Evolutionary conservation across 1,284 basidiomycete genomes (phyloP), one percentile per base, ranked within the genome.

Genomic region (Rhizoctonia solani): DNA sequence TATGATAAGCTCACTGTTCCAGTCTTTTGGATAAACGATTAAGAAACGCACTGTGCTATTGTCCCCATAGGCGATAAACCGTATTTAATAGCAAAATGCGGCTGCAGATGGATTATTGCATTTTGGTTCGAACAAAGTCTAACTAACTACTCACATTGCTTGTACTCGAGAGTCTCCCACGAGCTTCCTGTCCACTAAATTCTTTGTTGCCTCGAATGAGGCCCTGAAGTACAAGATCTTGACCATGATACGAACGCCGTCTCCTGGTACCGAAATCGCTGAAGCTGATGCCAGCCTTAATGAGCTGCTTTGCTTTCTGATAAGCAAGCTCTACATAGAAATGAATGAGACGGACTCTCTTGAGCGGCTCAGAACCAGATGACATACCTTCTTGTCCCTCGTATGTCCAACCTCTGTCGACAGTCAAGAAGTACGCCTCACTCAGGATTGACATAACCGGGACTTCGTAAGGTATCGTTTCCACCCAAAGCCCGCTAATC

Each of bases 391-490:
- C 81, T 78, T 97, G 93, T 0, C 87, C 87, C 8, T 90, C 85
- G 69, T 93, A 86, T 66, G 79, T 83, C 97, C 96, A 99, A 72
- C 93, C 87, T 0, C 81, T 89, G 72, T 88, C 87, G 21, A 87
- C 87, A 13, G 83, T 81, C 21, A 74, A 77, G 75, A 91, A 93
- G 77, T 89, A 90, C 27, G 84, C 83, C 78, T 93, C 87, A 77
- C 92, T 92, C 53, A 95, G 80, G 72, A 88, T 89, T 8, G 93
- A 87, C 92, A 98, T 94, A 52, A 98, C 81, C 1, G 93, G 95
- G 0, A 98, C 94, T 78, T 99, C 96, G 87, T 97, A 99, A 19
- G 98, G 79, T 69, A 99, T 98, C 5, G 92, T 87, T 71, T 98
- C 93, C 0, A 80, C 79, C 96, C 97, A 99, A 2, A 83, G 82